Evolutionary conservation across 2,329 filamentous ascomycete species (phyloP).

Genomic region (Helminthosporium solani): DNA sequence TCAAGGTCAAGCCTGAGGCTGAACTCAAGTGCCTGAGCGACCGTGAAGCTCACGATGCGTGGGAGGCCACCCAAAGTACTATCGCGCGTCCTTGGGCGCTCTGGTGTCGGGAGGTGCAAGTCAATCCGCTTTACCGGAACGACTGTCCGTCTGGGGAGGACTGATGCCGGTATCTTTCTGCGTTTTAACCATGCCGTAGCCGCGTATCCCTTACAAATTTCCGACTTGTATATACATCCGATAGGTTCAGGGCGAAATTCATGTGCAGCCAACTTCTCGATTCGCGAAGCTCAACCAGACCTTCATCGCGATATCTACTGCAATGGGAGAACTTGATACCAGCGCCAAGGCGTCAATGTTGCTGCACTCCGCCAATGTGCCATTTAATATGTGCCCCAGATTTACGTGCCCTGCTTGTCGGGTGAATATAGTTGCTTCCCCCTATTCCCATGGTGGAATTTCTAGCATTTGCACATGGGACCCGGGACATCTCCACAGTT

Average conservation of each 20-base stretch:
- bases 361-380: slow-evolving; percentile 29
- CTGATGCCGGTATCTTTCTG: too few relatives aligned
- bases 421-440: neutral
- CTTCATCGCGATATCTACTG: neutral
- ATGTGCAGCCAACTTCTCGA: too few relatives aligned
- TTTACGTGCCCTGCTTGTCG: neutral
- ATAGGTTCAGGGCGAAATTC: too few relatives aligned
- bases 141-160: slow-evolving; percentile 37
- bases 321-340: neutral
- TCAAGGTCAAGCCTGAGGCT: slow-evolving; percentile 44
- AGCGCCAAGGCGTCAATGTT: slow-evolving; percentile 23
- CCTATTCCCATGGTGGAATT: neutral
- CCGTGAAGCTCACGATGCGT: slow-evolving; percentile 45
- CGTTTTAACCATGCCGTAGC: too few relatives aligned
- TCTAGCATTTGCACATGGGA: neutral
- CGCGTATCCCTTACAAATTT: too few relatives aligned
- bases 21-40: slow-evolving; percentile 46
- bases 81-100: slow-evolving; percentile 45
- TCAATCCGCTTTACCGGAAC: slow-evolving; percentile 44
- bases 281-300: neutral
- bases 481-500: neutral
- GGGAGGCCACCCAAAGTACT: slow-evolving; percentile 37
- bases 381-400: slow-evolving; percentile 16
- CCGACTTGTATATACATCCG: too few relatives aligned
- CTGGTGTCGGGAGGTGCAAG: slow-evolving; percentile 47